Percentiles rank a stretch among this genome's conserved stretches.
phyloP scores from a whole-genome alignment of 2,329 filamentous ascomycete species.

The Trichophyton equinum region DNA sequence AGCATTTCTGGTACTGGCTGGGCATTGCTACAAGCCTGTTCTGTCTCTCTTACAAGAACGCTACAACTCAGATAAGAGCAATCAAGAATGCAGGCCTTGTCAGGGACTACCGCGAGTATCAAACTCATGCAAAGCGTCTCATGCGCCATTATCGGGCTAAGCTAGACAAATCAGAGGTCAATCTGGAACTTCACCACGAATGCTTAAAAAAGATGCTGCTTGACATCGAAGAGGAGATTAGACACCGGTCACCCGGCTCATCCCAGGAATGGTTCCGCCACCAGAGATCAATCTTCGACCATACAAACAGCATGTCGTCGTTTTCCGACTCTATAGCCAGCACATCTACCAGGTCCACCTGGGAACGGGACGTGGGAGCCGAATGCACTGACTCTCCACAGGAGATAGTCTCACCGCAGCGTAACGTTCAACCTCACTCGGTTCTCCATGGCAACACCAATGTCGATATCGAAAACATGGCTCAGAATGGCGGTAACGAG shows the following conservation, averaged over 20 bases:
- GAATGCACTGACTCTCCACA: slow-evolving; percentile 13
- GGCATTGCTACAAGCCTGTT: slow-evolving; percentile 31
- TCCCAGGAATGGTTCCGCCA: slow-evolving; percentile 28
- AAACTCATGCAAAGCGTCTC: slow-evolving; percentile 33
- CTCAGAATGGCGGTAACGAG: slow-evolving; percentile 2
- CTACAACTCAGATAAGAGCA: slow-evolving; percentile 29
- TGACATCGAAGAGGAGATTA: slow-evolving; percentile 32
- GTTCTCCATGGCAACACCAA: slow-evolving; percentile 9
- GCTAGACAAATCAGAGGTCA: slow-evolving; percentile 17
- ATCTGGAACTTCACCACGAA: slow-evolving; percentile 26
- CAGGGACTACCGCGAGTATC: slow-evolving; percentile 37
- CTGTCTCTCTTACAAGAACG: slow-evolving; percentile 31
- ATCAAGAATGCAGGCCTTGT: slow-evolving; percentile 29
- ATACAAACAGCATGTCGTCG: slow-evolving; percentile 35
- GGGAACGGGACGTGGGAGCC: slow-evolving; percentile 14
- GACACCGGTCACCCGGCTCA: slow-evolving; percentile 29
- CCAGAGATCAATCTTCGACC: slow-evolving; percentile 36
- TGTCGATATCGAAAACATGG: neutral
- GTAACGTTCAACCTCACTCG: neutral
- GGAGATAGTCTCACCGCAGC: neutral
- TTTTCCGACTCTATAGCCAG: slow-evolving; percentile 22
- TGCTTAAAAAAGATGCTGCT: slow-evolving; percentile 23
- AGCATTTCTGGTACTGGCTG: slow-evolving; percentile 34
- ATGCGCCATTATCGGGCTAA: slow-evolving; percentile 29
- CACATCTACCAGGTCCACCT: slow-evolving; percentile 6